Conservation (phyloP, 371 early-diverging fungal species). For the Mortierella sp. region DNA sequence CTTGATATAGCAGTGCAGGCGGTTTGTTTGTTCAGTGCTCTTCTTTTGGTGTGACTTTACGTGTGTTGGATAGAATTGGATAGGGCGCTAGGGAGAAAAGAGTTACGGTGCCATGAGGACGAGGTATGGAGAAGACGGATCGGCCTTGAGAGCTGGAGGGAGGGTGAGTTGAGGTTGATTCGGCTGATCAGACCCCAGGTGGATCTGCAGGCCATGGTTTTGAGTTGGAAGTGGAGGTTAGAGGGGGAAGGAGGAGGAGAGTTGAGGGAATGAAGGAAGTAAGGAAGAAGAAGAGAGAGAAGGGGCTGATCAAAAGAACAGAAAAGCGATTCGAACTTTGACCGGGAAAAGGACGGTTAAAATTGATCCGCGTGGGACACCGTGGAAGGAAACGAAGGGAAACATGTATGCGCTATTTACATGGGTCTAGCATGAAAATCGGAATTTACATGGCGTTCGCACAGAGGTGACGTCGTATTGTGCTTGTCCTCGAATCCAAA, state of each 20-base stretch:
- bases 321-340: background rate
- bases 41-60: conserved; percentile 9
- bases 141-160: conserved; percentile 5
- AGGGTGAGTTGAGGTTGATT: conserved; percentile 12
- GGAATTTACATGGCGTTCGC: background rate
- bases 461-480: background rate
- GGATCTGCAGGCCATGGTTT: conserved; percentile 26
- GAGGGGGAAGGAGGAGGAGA: background rate
- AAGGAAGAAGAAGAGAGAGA: background rate
- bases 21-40: background rate
- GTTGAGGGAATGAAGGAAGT: background rate
- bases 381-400: background rate
- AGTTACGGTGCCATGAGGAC: conserved; percentile 6
- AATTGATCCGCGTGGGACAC: background rate
- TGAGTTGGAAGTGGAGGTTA: background rate
- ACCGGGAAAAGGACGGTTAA: background rate
- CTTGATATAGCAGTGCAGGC: too few relatives aligned
- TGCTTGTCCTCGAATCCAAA: too few relatives aligned
- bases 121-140: background rate
- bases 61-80: background rate
- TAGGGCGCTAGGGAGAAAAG: conserved; percentile 12
- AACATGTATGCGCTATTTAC: background rate
- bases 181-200: conserved; percentile 43
- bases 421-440: background rate
- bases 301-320: background rate